Conservation (phyloP, 441 rosid species). For the Theobroma grandiflorum region DNA sequence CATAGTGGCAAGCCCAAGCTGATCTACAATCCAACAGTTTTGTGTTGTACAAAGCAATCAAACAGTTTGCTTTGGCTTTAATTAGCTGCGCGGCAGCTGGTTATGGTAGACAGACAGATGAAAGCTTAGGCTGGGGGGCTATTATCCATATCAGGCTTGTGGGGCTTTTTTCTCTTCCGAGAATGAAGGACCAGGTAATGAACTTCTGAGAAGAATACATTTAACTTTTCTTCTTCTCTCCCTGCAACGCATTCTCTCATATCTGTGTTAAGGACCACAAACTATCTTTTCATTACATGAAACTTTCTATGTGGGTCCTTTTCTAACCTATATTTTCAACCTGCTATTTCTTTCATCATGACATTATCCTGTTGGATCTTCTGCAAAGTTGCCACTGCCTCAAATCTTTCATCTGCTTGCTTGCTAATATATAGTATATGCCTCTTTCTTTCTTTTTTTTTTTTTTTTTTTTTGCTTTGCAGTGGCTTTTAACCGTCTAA, state of each 20-base stretch:
- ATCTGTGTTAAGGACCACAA: constrained; percentile 35
- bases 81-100: not conserved
- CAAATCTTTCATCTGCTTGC: not conserved
- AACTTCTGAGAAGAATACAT: not conserved
- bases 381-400: constrained; percentile 31
- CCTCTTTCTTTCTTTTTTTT: not conserved
- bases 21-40: constrained; percentile 5
- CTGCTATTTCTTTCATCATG: constrained; percentile 35
- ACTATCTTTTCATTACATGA: constrained; percentile 11
- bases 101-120: not conserved
- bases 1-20: not conserved
- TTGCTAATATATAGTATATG: not conserved
- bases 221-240: constrained; percentile 21
- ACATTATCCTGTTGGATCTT: constrained; percentile 45
- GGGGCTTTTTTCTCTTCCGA: constrained; percentile 17
- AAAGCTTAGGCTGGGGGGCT: not conserved
- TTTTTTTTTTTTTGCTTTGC: not conserved
- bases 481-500: not conserved
- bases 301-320: constrained; percentile 13
- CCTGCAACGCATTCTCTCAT: not conserved
- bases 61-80: not conserved
- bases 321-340: constrained; percentile 30
- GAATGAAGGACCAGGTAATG: not conserved
- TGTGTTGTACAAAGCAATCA: not conserved
- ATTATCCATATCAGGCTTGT: not conserved